Percentiles rank a stretch among this genome's conserved stretches.
phyloP scores from a whole-genome alignment of 306 rosid genomes.

The Ceratonia siliqua region DNA sequence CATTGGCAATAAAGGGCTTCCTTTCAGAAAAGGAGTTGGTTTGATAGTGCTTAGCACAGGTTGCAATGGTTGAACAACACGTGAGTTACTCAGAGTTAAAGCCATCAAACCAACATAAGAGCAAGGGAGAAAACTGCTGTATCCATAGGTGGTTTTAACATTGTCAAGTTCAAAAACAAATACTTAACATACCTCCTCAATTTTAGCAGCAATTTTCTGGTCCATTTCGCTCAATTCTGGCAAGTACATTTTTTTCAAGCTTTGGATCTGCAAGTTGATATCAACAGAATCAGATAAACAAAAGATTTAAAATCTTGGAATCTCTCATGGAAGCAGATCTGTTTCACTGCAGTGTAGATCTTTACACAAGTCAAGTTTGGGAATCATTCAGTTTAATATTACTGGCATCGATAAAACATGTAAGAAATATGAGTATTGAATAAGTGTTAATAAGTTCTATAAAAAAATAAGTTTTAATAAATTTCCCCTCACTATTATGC shows the following conservation, averaged over 20 bases:
- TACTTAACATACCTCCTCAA: conserved; percentile 65
- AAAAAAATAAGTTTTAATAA: no score
- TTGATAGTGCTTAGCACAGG: conserved; percentile 24
- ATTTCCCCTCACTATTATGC: conserved; percentile 10
- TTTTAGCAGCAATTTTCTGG: conserved; percentile 64
- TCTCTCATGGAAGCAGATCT: conserved; percentile 15
- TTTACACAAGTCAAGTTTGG: conserved; percentile 1
- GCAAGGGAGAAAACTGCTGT: conserved; percentile 8
- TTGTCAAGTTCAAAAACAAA: neutral
- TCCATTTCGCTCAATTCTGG: conserved; percentile 74
- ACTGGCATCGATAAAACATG: neutral
- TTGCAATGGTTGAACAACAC: neutral
- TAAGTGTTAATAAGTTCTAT: no score
- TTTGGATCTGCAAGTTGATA: conserved; percentile 61
- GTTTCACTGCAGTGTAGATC: neutral
- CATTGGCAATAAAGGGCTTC: conserved; percentile 6
- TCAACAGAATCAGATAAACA: conserved; percentile 29
- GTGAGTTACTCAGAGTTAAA: neutral
- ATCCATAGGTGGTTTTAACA: conserved; percentile 12
- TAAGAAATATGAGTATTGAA: neutral
- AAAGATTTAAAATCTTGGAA: conserved; percentile 18
- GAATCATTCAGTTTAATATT: conserved; percentile 8
- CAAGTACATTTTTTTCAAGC: conserved; percentile 69
- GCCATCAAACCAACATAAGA: conserved; percentile 6
- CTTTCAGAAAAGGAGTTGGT: conserved; percentile 12